phyloP scores from a whole-genome alignment of 495 filamentous ascomycete species.

The Pyrenula aspistea region DNA sequence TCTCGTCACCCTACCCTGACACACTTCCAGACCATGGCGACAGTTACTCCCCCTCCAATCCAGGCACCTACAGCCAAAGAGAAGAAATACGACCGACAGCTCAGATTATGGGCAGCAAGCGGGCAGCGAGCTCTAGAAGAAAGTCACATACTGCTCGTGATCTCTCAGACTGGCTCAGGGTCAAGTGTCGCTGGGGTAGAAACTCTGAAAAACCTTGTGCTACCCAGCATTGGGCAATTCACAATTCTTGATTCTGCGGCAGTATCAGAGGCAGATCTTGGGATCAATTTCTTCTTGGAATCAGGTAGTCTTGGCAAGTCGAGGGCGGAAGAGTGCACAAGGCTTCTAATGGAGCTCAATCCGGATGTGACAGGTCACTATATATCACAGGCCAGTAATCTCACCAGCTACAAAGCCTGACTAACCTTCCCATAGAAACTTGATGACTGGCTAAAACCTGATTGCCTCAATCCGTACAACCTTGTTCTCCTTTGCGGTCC shows the following conservation, averaged over 20 bases:
- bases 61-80: conserved; percentile 53
- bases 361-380: conserved; percentile 77
- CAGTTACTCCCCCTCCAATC: conserved; percentile 10
- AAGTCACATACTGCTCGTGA: conserved; percentile 77
- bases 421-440: conserved; percentile 17
- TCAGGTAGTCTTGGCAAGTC: conserved; percentile 62
- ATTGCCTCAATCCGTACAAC: conserved; percentile 47
- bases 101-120: conserved; percentile 87
- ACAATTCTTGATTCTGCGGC: conserved; percentile 74
- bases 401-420: conserved; percentile 1
- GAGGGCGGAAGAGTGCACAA: conserved; percentile 67
- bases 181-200: conserved; percentile 79
- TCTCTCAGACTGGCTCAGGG: conserved; percentile 46
- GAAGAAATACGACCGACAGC: conserved; percentile 90
- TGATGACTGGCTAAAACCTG: conserved; percentile 23
- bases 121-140: conserved; percentile 86
- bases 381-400: conserved; percentile 34
- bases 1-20: no score
- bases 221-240: conserved; percentile 90
- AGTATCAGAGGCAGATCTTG: conserved; percentile 73
- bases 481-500: conserved; percentile 67
- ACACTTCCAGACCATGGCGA: conserved; percentile 11
- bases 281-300: conserved; percentile 94
- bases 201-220: conserved; percentile 88
- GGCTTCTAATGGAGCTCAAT: conserved; percentile 76